These are phyloP conservation scores for Russula olivacea DNA, from an alignment of 768 basidiomycete genomes.

Conservation along the genomic window DNA sequence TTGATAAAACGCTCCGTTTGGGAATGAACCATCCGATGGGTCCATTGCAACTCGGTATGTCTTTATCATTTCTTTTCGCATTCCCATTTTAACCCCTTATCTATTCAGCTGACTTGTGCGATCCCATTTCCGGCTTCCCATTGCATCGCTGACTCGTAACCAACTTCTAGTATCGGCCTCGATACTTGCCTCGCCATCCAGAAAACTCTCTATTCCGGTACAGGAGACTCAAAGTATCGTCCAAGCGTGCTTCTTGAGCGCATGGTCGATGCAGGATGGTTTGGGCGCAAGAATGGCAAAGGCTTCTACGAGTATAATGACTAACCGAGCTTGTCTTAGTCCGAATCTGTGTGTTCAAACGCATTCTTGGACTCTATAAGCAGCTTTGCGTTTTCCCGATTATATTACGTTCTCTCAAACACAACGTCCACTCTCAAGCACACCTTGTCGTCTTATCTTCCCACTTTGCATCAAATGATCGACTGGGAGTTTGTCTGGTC, in stretches of 20 bases:
- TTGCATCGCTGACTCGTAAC: background rate
- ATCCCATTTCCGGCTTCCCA: background rate
- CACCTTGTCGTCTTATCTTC: background rate
- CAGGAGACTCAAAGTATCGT: conserved; percentile 91
- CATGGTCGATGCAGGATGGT: conserved; percentile 96
- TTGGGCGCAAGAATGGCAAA: conserved; percentile 87
- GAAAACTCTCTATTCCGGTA: conserved; percentile 81
- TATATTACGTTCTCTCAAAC: background rate
- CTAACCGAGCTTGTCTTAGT: conserved; percentile 3
- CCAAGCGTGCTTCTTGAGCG: conserved; percentile 84
- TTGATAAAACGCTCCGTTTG: conserved; percentile 88
- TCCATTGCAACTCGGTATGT: conserved; percentile 73
- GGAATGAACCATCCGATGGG: conserved; percentile 98
- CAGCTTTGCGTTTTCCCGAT: background rate
- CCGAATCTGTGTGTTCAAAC: background rate
- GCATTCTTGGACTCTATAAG: background rate
- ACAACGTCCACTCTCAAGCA: background rate
- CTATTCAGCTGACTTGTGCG: conserved; percentile 35
- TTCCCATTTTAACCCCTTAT: background rate
- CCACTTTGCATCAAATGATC: conserved; percentile 4
- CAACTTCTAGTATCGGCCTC: conserved; percentile 72
- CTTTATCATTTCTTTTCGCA: background rate
- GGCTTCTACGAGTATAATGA: conserved; percentile 85
- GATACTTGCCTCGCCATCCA: conserved; percentile 96
- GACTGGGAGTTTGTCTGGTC: conserved; percentile 9